phyloP scores from a whole-genome alignment of 129 eudicot genomes.

The Calendula officinalis region DNA sequence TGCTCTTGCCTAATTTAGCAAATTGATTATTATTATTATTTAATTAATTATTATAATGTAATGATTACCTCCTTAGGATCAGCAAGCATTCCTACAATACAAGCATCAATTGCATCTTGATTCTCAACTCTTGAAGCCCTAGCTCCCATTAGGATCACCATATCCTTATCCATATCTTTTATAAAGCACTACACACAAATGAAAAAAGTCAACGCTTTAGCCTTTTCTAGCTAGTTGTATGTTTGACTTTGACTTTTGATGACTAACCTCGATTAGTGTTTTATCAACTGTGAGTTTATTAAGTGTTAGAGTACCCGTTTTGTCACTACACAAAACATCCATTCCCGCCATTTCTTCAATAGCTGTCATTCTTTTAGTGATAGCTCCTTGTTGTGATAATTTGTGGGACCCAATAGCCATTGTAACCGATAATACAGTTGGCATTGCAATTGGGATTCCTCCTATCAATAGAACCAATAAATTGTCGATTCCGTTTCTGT shows the following conservation, averaged over 20 bases:
- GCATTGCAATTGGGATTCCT: slow-evolving; percentile 95
- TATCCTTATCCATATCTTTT: slow-evolving; percentile 55
- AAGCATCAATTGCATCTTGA: slow-evolving; percentile 91
- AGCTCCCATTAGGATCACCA: slow-evolving; percentile 57
- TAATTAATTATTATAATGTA: neutral
- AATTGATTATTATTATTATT: neutral
- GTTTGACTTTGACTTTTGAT: neutral
- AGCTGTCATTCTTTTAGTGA: slow-evolving; percentile 95
- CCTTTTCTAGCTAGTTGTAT: neutral
- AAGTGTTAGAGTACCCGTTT: slow-evolving; percentile 89
- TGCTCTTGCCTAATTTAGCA: slow-evolving; percentile 59
- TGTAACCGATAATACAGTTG: slow-evolving; percentile 82
- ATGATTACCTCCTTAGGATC: slow-evolving; percentile 68
- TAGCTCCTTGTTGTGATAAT: slow-evolving; percentile 82
- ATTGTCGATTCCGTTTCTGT: slow-evolving; percentile 85
- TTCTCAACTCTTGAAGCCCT: slow-evolving; percentile 92
- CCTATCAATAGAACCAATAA: slow-evolving; percentile 80
- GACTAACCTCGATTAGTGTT: slow-evolving; percentile 58
- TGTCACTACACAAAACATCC: slow-evolving; percentile 95
- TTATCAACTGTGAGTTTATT: slow-evolving; percentile 86
- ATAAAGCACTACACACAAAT: slow-evolving; percentile 40
- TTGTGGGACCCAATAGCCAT: slow-evolving; percentile 96
- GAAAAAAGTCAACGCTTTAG: neutral
- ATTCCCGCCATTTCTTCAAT: slow-evolving; percentile 95
- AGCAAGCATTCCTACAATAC: slow-evolving; percentile 80